Evolutionary conservation across 495 filamentous ascomycete species (phyloP), one percentile per base, ranked within the genome.

Genomic region (Penicillium mononematosum): DNA sequence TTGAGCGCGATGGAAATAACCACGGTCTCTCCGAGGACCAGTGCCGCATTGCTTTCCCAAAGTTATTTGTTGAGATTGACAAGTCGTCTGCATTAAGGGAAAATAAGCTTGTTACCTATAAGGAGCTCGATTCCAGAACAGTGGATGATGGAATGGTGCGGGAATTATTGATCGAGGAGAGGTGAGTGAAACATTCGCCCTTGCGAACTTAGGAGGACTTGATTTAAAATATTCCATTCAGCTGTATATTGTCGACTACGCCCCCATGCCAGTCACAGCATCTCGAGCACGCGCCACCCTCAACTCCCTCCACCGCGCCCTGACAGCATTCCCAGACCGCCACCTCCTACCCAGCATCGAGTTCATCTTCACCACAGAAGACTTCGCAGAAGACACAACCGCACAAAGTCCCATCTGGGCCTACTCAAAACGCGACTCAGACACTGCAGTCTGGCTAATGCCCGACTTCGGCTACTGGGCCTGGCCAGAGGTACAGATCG

Each of bases 401-500:
- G 55, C 57, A 1, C 17, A 32, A 5, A 67, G 74, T 0, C 75
- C 78, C 0, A 68, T 82, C 4, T 87, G 84, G 83, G 69, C 75
- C 0, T 81, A 80, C 54, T 73, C 83, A 0, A 81, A 83, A 32
- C 67, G 66, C 3, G 66, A 67, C 19, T 58, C 59, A 6, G 77
- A 86, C 39, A 61, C 71, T 0, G 68, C 75, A 12, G 70, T 78
- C 49, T 92, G 89, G 84, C 64, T 89, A 4, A 88, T 92, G 73
- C 89, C 90, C 0, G 88, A 92, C 72, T 92, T 92, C 67, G 81
- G 84, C 58, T 89, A 86, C 75, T 92, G 86, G 86, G 75, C 84
- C 1, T 91, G 87, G 86, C 78, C 84, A 1, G 78, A 87, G 43
- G 75, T 82, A 31, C 75, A 81, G 54, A 77, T 89, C 42, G 81